phyloP scores from a whole-genome alignment of 352 stramenopile genomes.

The Peronospora farinosa region DNA sequence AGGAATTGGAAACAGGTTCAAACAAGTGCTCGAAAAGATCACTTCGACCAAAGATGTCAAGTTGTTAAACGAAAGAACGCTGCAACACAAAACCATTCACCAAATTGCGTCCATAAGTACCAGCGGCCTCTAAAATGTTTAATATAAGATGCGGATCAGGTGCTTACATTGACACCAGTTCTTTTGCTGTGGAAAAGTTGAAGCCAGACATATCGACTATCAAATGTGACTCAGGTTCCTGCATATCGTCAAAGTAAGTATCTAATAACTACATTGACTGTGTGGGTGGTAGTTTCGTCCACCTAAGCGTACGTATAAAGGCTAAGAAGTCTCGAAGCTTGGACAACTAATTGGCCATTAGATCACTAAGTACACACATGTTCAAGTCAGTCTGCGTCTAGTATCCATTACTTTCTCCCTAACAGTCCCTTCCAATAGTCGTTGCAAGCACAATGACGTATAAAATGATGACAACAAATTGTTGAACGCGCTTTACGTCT shows the following conservation, averaged over 20 bases:
- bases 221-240: slow-evolving; percentile 30
- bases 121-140: not conserved
- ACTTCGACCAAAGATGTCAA: slow-evolving; percentile 26
- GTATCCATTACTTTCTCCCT: not conserved
- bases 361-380: slow-evolving; percentile 13
- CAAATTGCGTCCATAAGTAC: not conserved
- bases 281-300: no score
- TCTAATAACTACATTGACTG: not conserved
- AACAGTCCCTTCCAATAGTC: slow-evolving; percentile 26
- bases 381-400: not conserved
- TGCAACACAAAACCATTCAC: not conserved
- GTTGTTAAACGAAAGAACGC: slow-evolving; percentile 30
- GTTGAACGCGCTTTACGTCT: slow-evolving; percentile 11
- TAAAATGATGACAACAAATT: slow-evolving; percentile 27
- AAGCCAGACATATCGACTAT: slow-evolving; percentile 17
- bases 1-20: slow-evolving; percentile 15
- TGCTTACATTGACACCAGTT: slow-evolving; percentile 29
- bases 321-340: slow-evolving; percentile 23
- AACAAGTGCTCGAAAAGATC: slow-evolving; percentile 27
- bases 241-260: not conserved
- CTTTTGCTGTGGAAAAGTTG: slow-evolving; percentile 21
- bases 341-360: slow-evolving; percentile 27
- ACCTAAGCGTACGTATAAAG: slow-evolving; percentile 16
- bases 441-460: slow-evolving; percentile 18
- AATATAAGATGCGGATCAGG: not conserved